Evolutionary conservation across 768 basidiomycete species (phyloP), one percentile per base, ranked within the genome.

Genomic region (Leccinum disarticulatum): DNA sequence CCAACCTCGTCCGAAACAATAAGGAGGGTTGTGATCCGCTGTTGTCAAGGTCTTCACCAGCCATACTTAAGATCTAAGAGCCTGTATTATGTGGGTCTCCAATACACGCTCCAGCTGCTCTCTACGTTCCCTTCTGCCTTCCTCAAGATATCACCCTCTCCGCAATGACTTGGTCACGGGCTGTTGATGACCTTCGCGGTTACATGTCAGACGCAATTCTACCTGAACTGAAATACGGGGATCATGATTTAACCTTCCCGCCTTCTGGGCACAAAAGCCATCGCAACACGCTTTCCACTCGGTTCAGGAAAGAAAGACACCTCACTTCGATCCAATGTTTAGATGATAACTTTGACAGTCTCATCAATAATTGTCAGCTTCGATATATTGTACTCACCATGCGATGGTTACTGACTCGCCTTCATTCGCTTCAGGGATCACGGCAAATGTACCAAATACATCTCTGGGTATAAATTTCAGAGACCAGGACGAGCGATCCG

Each of bases 231-330:
- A 75, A 74, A 52, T 67, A 71, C 6, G 65, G 71, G 14, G 59
- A 54, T 0, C 65, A 67, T 4, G 61, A 62, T 15, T 54, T 64
- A 13, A 48, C 35, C 8, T 60, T 59, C 43, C 66, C 70, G 9
- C 75, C 66, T 14, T 56, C 58, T 0, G 72, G 72, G 11, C 67
- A 75, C 59, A 76, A 76, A 55, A 76, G 75, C 38, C 74, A 76
- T 56, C 68, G 67, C 60, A 75, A 64, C 55, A 71, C 69, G 14
- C 70, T 75, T 52, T 67, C 74, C n/a, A 66, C 70, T 57, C 70
- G 74, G n/a, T 71, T 68, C 56, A 65, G 63, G 57, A 70, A 69
- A 38, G 65, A 66, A 56, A 72, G 72, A 36, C 75, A 76, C 50
- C 62, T 76, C 50, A 62, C 67, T 35, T 64, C 64, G 17, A 76